These are phyloP conservation scores for Phyllosticta ampelicida DNA, from an alignment of 2,329 filamentous ascomycete genomes.

Conservation along the genomic window DNA sequence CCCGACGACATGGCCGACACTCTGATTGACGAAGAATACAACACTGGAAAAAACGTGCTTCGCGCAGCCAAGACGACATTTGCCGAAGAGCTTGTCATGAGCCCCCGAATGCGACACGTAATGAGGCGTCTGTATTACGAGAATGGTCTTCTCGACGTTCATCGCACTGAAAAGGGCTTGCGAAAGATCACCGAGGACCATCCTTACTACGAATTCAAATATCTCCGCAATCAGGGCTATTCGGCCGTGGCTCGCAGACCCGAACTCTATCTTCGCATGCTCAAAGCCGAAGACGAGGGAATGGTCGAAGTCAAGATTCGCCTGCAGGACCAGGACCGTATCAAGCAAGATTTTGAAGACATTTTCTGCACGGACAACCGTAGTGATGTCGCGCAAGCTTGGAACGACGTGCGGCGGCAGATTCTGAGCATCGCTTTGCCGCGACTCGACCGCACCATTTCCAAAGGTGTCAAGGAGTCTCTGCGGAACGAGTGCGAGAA, in stretches of 20 bases:
- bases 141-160: slow-evolving; percentile 74
- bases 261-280: slow-evolving; percentile 91
- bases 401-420: slow-evolving; percentile 81
- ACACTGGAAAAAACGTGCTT: slow-evolving; percentile 64
- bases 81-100: slow-evolving; percentile 79
- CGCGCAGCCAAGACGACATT: slow-evolving; percentile 77
- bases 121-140: slow-evolving; percentile 76
- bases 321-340: slow-evolving; percentile 64
- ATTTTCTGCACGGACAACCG: slow-evolving; percentile 93
- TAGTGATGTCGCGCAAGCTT: slow-evolving; percentile 87
- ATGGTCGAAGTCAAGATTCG: slow-evolving; percentile 75
- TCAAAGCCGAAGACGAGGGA: slow-evolving; percentile 91
- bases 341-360: slow-evolving; percentile 64
- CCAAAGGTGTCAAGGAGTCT: slow-evolving; percentile 88
- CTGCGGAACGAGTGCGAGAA: slow-evolving; percentile 91
- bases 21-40: slow-evolving; percentile 60
- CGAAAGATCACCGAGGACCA: slow-evolving; percentile 91
- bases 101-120: slow-evolving; percentile 79
- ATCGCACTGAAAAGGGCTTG: slow-evolving; percentile 85
- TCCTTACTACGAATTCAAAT: slow-evolving; percentile 96
- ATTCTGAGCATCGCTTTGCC: slow-evolving; percentile 70
- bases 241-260: slow-evolving; percentile 70
- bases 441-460: slow-evolving; percentile 74
- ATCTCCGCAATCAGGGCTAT: slow-evolving; percentile 81
- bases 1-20: slow-evolving; percentile 83